phyloP scores from a whole-genome alignment of 2,329 filamentous ascomycete genomes.

The Paecilomyces niveus region DNA sequence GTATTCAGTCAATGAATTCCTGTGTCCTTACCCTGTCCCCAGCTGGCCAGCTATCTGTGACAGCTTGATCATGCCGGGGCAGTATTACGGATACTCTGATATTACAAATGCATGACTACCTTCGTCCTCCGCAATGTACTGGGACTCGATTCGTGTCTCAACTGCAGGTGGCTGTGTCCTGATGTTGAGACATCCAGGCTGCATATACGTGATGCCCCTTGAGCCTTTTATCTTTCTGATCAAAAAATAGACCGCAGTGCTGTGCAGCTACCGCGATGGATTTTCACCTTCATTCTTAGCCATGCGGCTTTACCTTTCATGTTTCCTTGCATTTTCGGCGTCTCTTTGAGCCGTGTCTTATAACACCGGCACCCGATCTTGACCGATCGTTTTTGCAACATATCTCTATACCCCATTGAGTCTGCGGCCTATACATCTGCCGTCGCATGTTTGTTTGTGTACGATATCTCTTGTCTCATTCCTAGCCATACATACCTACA shows the following conservation, averaged over 20 bases:
- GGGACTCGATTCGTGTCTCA: background rate
- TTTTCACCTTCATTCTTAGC: background rate
- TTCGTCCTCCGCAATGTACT: background rate
- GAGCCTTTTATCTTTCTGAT: background rate
- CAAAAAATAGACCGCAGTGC: background rate
- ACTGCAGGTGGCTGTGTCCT: background rate
- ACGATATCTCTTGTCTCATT: background rate
- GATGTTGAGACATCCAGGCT: background rate
- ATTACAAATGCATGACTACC: background rate
- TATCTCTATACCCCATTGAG: background rate
- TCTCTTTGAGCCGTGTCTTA: background rate
- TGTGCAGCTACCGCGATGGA: background rate
- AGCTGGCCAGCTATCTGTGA: background rate
- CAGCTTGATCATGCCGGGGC: background rate
- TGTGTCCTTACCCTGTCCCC: background rate
- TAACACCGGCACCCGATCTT: background rate
- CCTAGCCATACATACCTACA: background rate
- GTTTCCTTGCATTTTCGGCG: background rate
- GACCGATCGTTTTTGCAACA: background rate
- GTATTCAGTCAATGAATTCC: background rate
- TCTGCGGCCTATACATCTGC: background rate
- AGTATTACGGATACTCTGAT: background rate
- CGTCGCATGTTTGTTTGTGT: background rate
- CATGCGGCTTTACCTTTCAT: background rate
- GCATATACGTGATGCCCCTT: background rate